A percentile compares a stretch with the other conserved stretches of the same genome.
phyloP scores from a whole-genome alignment of 2,329 filamentous ascomycete genomes.

The Tolypocladium ovalisporum region DNA sequence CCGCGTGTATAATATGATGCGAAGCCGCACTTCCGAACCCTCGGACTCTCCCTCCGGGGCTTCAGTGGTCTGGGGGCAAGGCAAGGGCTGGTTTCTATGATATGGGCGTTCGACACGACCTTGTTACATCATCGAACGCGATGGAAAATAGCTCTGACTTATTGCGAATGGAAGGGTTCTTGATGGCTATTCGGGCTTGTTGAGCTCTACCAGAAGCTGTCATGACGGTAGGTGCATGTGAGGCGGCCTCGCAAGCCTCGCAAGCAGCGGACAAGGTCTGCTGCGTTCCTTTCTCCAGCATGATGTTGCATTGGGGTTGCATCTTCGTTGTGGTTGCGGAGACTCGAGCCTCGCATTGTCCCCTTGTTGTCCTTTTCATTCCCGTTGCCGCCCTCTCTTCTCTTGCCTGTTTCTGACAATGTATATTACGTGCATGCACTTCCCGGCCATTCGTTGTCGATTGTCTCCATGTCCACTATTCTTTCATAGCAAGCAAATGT shows the following conservation, averaged over 20 bases:
- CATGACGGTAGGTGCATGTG: neutral
- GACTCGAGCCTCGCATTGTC: neutral
- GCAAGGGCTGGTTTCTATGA: conserved; percentile 63
- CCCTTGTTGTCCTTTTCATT: neutral
- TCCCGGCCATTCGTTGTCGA: too few relatives aligned
- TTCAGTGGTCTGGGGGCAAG: conserved; percentile 71
- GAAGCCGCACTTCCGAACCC: conserved; percentile 53
- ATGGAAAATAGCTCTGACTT: conserved; percentile 92
- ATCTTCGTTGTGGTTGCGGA: neutral
- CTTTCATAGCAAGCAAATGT: neutral
- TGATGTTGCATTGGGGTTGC: neutral
- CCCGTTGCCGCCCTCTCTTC: neutral
- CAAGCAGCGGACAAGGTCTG: neutral
- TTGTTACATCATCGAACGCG: conserved; percentile 97
- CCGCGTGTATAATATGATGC: conserved; percentile 89
- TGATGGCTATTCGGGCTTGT: neutral
- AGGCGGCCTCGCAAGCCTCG: too few relatives aligned
- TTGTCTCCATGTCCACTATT: too few relatives aligned
- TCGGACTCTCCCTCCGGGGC: conserved; percentile 80
- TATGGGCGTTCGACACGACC: conserved; percentile 98
- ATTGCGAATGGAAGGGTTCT: conserved; percentile 27
- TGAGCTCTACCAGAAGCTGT: neutral
- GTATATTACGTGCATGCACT: too few relatives aligned
- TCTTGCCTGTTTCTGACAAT: neutral
- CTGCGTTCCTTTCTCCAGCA: neutral